A percentile compares a stretch with the other conserved stretches of the same genome.
Evolutionary conservation across 2,329 filamentous ascomycete genomes (phyloP).

Genomic region (Arthrobotrys megalospora): DNA sequence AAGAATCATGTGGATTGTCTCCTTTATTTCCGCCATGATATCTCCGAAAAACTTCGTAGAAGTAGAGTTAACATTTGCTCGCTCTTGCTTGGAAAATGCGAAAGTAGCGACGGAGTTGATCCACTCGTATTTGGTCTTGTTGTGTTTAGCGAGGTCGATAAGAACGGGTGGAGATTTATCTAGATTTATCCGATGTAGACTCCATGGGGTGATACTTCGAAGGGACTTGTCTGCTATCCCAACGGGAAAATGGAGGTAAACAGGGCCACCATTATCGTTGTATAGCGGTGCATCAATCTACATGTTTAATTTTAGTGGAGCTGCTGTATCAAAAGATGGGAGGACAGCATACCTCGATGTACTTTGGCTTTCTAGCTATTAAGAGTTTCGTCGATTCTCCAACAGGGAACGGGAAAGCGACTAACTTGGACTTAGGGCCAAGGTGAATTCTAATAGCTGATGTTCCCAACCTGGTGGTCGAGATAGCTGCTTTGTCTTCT

Average conservation of each 20-base stretch:
- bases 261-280: not conserved
- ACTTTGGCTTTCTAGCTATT: conserved; percentile 41
- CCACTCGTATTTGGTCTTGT: conserved; percentile 31
- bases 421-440: conserved; percentile 12
- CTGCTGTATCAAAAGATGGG: not conserved
- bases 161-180: conserved; percentile 57
- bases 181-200: conserved; percentile 37
- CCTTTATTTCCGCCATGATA: conserved; percentile 63
- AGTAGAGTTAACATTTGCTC: conserved; percentile 34
- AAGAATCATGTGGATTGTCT: conserved; percentile 63
- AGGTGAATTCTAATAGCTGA: conserved; percentile 14
- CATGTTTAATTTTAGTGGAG: not conserved
- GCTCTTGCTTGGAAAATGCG: conserved; percentile 61
- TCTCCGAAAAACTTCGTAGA: conserved; percentile 26
- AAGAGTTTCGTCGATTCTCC: conserved; percentile 11
- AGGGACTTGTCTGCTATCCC: not conserved
- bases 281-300: conserved; percentile 13
- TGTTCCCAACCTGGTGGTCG: not conserved
- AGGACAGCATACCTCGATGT: conserved; percentile 33
- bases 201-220: conserved; percentile 6
- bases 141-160: conserved; percentile 19
- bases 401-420: conserved; percentile 31
- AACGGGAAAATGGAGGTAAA: conserved; percentile 27
- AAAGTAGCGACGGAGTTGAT: conserved; percentile 48
- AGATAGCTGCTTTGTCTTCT: conserved; percentile 20